Percentiles rank a stretch among this genome's conserved stretches.
These are phyloP conservation scores for Comarum palustre DNA, from an alignment of 306 rosid genomes.

Conservation along the genomic window DNA sequence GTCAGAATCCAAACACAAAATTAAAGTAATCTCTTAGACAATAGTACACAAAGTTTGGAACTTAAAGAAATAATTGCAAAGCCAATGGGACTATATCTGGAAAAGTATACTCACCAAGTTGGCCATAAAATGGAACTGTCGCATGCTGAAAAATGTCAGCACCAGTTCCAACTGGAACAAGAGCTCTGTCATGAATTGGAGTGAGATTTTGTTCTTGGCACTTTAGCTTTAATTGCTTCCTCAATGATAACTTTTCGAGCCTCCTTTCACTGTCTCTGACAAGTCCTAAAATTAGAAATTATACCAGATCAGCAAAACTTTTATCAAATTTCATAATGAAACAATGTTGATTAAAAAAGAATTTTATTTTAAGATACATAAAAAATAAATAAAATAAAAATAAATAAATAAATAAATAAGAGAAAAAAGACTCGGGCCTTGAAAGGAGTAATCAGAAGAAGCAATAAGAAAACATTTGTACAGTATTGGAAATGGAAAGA, in stretches of 20 bases:
- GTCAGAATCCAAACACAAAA: not conserved
- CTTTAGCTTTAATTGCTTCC: slow-evolving; percentile 86
- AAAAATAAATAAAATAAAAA: not conserved
- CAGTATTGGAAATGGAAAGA: not conserved
- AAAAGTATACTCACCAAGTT: slow-evolving; percentile 49
- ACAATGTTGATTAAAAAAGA: not conserved
- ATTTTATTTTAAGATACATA: not conserved
- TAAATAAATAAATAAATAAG: not conserved
- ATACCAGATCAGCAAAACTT: slow-evolving; percentile 27
- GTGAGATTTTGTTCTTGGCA: slow-evolving; percentile 80
- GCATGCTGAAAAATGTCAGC: slow-evolving; percentile 42
- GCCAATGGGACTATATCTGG: not conserved
- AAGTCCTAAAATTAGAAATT: slow-evolving; percentile 58
- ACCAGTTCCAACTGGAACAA: slow-evolving; percentile 51
- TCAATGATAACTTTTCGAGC: slow-evolving; percentile 81
- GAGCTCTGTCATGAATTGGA: slow-evolving; percentile 48
- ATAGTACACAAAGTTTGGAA: not conserved
- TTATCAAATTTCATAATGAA: slow-evolving; percentile 7
- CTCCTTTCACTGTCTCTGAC: slow-evolving; percentile 64
- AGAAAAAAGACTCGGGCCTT: not conserved
- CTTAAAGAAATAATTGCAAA: not conserved
- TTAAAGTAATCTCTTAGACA: not conserved
- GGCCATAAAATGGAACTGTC: slow-evolving; percentile 41
- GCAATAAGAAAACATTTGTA: not conserved
- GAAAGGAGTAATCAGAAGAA: not conserved